Base-by-base conservation (phyloP, 805 yeast species). In the Kregervanrija fluxuum region DNA sequence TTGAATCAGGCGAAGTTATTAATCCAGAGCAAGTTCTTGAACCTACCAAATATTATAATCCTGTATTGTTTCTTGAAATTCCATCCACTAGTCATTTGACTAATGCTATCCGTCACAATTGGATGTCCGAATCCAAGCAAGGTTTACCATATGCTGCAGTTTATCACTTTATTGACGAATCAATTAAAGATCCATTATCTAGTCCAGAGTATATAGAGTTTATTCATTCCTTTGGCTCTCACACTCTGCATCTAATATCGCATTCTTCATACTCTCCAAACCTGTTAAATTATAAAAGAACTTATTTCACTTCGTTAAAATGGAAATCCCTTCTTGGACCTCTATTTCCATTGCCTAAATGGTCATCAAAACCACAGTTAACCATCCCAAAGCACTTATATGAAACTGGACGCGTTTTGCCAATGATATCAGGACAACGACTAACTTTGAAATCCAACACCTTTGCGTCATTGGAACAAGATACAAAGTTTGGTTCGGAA, bases 131-230 rank as follows among this genome's bases (percentile, higher is more conserved):
- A 4, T 36, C 42, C 4, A 39, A 42, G 2, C 41, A 44, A 4
- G 44, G 44, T 2, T 37, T 41, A 11, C 47, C 53, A 9, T 56
- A 48, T 42, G 74, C 78, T 1, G 60, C 75, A 1, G 83, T 89
- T 1, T 89, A 86, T 59, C 95, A 87, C 62, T 76, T 87, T 46
- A 64, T 93, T 28, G 93, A 85, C n/a, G 75, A 71, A 5, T 75
- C 71, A 2, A 40, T 59, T 5, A 15, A 14, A 2, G 75, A 78
- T 40, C 68, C 75, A 0, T 63, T 68, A 32, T 52, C 55, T 48
- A 65, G 65, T 50, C 61, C 64, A 1, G 64, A 64, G 4, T 77
- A 85, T 51, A 40, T 62, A 5, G 47, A 59, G 0, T 82, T 86
- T 50, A 70, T 85, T 53, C 61, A 71, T 42, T 59, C 68, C 5